Base-by-base conservation (phyloP, 805 yeast species). In the Hanseniaspora vineae region DNA sequence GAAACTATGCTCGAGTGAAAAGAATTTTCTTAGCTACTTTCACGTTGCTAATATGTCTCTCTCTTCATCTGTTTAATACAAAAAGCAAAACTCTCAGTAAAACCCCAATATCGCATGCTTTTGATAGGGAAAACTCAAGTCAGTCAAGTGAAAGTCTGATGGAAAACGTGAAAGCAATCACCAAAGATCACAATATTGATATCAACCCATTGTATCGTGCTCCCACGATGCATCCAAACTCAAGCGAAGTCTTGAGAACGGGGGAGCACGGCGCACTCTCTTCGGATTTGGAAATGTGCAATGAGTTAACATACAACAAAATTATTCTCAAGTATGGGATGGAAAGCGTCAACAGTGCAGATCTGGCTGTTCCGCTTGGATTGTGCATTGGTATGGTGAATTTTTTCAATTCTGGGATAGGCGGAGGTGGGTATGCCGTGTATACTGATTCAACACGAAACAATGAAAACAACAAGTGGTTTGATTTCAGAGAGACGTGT, bases 401-500 rank as follows among this genome's bases (percentile, higher is more conserved):
- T 58, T 80, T 87, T 52, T 86, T 82, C 66, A 81, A 81, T 49
- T 81, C 95, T 1, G 96, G 97, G 0, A 80, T 90, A 42, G 96
- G 97, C 8, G 97, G 97, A 4, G 97, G 98, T 10, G 86, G 84
- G 0, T 87, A 76, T 55, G 81, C 84, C 42, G 73, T 79, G 1
- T 53, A 49, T 46, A 53, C 62, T 2, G 50, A 55, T 23, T 47
- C 44, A 11, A 48, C 66, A 14, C 45, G 43, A 9, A 23, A 42
- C 14, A 57, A 61, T 37, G 53, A 53, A 35, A 59, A 59, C 42
- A 66, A 59, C 42, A 66, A 71, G 12, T 70, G 81, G 31, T 77
- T 89, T 40, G 95, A 90, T 64, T 94, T 92, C 31, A 70, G 98
- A 52, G 98, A 90, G 61, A 77, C 75, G 68, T 96, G 97, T 0